These are phyloP conservation scores for Sanghuangporus baumii DNA, from an alignment of 1,284 basidiomycete genomes.

Conservation along the genomic window DNA sequence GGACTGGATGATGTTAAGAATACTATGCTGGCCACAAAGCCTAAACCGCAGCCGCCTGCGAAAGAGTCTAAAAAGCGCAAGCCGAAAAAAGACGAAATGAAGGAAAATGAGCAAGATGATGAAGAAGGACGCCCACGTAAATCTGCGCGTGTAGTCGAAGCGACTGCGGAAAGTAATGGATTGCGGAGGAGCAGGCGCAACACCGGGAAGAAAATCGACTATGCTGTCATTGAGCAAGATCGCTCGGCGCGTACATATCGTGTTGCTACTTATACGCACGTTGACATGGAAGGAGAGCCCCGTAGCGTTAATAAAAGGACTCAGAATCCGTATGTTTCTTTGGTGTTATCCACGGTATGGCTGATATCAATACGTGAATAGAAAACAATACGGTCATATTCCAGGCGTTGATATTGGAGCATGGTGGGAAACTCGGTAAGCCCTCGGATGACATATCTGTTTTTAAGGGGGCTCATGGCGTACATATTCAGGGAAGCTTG, in stretches of 20 bases:
- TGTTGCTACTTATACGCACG: constrained; percentile 3
- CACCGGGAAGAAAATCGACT: constrained; percentile 51
- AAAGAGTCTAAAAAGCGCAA: constrained; percentile 22
- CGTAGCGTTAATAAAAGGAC: constrained; percentile 31
- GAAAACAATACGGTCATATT: constrained; percentile 56
- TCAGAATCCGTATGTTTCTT: constrained; percentile 55
- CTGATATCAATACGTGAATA: constrained; percentile 6
- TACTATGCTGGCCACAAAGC: constrained; percentile 1
- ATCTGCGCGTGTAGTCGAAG: constrained; percentile 22
- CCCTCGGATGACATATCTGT: neutral
- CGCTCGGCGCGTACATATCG: constrained; percentile 20
- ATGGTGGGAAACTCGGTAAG: constrained; percentile 66
- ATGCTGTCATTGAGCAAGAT: constrained; percentile 32
- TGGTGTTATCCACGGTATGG: neutral
- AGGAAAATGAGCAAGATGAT: constrained; percentile 6
- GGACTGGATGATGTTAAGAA: constrained; percentile 30
- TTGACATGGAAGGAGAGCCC: constrained; percentile 24
- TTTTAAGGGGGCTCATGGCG: neutral
- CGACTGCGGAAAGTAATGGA: constrained; percentile 21
- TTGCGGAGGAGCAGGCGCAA: constrained; percentile 61
- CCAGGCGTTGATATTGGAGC: constrained; percentile 71
- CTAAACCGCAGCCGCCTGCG: neutral
- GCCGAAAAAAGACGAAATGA: neutral
- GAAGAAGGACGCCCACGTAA: constrained; percentile 1
- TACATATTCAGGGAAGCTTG: constrained; percentile 46